phyloP scores from a whole-genome alignment of 202 grass and related monocot species.

The Sporobolus alterniflorus region DNA sequence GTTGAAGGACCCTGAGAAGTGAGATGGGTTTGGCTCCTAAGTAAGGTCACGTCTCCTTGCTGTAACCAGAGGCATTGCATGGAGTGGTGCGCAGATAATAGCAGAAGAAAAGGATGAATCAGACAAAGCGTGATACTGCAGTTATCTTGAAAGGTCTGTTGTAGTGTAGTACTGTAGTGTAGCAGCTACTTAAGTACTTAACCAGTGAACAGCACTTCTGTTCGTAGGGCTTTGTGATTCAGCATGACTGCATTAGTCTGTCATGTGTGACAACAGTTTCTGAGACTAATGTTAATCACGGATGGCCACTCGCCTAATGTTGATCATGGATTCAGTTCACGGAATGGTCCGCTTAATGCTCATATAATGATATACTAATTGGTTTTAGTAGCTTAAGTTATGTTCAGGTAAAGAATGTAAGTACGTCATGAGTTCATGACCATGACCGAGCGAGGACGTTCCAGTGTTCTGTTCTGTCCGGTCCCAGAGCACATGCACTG shows the following conservation, averaged over 20 bases:
- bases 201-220: not conserved
- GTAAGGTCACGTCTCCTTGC: not conserved
- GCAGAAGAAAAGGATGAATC: not conserved
- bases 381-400: not conserved
- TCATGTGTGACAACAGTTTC: not conserved
- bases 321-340: not conserved
- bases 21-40: not conserved
- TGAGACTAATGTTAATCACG: not conserved
- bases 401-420: not conserved
- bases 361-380: too few species aligned
- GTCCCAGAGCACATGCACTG: not conserved
- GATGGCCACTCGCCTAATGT: not conserved
- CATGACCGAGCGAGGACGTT: not conserved
- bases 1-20: conserved; percentile 55
- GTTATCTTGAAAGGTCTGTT: not conserved
- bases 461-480: not conserved
- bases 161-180: not conserved
- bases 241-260: not conserved
- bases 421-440: not conserved
- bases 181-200: too few species aligned
- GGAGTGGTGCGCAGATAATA: not conserved
- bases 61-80: not conserved
- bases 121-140: not conserved
- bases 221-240: not conserved
- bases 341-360: not conserved